A percentile compares a stretch with the other conserved stretches of the same genome.
phyloP scores from a whole-genome alignment of 257 asterid species.

The Nicotiana sylvestris region DNA sequence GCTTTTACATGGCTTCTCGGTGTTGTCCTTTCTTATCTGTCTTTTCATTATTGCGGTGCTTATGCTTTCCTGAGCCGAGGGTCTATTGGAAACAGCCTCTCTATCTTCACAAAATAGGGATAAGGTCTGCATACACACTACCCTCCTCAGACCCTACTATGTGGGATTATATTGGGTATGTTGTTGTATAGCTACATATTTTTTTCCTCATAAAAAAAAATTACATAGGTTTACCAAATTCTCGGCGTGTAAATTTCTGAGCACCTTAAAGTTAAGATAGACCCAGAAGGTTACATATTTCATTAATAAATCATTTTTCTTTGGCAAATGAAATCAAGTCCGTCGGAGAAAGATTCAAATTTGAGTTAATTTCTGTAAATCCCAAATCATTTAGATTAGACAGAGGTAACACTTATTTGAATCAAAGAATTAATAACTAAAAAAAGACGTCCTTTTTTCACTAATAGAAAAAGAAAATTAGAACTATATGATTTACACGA shows the following conservation, averaged over 20 bases:
- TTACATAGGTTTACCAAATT: too few relatives aligned
- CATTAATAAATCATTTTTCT: not conserved
- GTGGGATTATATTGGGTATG: too few relatives aligned
- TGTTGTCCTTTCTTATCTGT: too few relatives aligned
- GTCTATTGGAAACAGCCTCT: too few relatives aligned
- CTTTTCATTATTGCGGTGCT: too few relatives aligned
- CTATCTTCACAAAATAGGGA: too few relatives aligned
- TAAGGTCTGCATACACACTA: too few relatives aligned
- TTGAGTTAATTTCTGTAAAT: not conserved
- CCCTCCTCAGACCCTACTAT: too few relatives aligned
- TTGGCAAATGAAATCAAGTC: constrained; percentile 1
- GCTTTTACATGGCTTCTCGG: too few relatives aligned
- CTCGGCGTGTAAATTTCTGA: not conserved
- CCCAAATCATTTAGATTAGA: not conserved
- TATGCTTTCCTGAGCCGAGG: too few relatives aligned
- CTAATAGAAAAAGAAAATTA: not conserved
- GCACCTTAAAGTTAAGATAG: not conserved
- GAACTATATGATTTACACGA: not conserved
- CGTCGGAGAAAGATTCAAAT: not conserved
- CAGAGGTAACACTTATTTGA: not conserved
- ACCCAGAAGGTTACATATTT: not conserved
- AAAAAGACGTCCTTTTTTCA: not conserved
- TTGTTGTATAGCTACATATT: too few relatives aligned
- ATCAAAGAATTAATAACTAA: not conserved
- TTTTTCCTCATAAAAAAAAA: too few relatives aligned